phyloP scores from a whole-genome alignment of 768 basidiomycete species.

The Coprinopsis sp. region DNA sequence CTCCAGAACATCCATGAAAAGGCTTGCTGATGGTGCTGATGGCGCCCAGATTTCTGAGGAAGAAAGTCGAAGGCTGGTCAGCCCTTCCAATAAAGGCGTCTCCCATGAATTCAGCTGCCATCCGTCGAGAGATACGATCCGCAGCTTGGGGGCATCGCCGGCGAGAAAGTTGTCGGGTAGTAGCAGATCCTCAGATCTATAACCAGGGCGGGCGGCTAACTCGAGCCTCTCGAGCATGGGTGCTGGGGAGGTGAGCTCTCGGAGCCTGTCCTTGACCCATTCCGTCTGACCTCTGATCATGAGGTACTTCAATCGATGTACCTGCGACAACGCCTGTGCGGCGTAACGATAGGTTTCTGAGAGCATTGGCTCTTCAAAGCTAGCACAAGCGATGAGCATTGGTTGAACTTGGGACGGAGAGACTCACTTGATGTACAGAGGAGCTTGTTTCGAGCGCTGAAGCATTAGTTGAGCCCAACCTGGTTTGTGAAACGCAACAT shows the following conservation, averaged over 20 bases:
- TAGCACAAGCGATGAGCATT: no score
- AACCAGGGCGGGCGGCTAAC: background rate
- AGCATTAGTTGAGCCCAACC: background rate
- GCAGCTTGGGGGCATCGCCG: background rate
- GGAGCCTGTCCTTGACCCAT: background rate
- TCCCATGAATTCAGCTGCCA: background rate
- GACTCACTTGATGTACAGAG: background rate
- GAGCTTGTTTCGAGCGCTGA: background rate
- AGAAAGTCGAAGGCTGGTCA: no score
- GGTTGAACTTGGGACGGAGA: no score
- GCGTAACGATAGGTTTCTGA: no score
- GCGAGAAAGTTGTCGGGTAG: background rate
- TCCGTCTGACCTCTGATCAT: background rate
- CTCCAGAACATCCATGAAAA: background rate
- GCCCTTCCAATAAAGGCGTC: background rate
- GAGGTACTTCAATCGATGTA: background rate
- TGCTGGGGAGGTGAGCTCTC: background rate
- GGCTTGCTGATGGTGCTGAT: no score
- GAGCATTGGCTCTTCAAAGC: no score
- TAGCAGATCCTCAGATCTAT: no score
- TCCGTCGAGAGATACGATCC: background rate
- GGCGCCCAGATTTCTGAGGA: no score
- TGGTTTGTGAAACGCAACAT: background rate
- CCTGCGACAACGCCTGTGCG: background rate
- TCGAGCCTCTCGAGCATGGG: no score